A percentile compares a stretch with the other conserved stretches of the same genome.
These are phyloP conservation scores for Lasiodiplodia gonubiensis DNA, from an alignment of 2,329 filamentous ascomycete genomes.

Conservation along the genomic window DNA sequence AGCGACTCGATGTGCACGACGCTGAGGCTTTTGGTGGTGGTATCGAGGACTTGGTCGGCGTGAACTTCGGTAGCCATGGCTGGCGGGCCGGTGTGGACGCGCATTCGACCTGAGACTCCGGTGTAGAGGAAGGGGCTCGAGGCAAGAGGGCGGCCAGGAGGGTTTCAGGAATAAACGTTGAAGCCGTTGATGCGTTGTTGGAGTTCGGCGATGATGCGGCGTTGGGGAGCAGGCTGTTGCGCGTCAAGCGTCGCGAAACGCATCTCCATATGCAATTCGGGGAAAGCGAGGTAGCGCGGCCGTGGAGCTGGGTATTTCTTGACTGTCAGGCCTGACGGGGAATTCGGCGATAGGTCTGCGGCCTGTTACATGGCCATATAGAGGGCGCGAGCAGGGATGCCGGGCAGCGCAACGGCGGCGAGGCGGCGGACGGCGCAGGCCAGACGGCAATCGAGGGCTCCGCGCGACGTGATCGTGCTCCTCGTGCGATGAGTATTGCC, in stretches of 20 bases:
- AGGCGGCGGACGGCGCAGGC: slow-evolving; percentile 1
- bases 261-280: slow-evolving; percentile 27
- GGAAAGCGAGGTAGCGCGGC: slow-evolving; percentile 23
- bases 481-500: slow-evolving; percentile 23
- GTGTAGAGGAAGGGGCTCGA: slow-evolving; percentile 3
- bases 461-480: background rate
- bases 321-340: slow-evolving; percentile 28
- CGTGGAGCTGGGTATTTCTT: slow-evolving; percentile 27
- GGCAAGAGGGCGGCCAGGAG: background rate
- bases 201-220: slow-evolving; percentile 48
- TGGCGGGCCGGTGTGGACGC: slow-evolving; percentile 29
- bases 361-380: slow-evolving; percentile 28
- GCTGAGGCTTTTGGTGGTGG: slow-evolving; percentile 39
- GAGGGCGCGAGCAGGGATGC: slow-evolving; percentile 26
- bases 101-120: slow-evolving; percentile 30
- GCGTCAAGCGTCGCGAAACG: slow-evolving; percentile 23
- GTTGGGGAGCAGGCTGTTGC: slow-evolving; percentile 30
- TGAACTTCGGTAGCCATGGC: slow-evolving; percentile 43
- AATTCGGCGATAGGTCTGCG: slow-evolving; percentile 25
- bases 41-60: slow-evolving; percentile 41
- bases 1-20: slow-evolving; percentile 45
- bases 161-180: slow-evolving; percentile 48
- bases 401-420: slow-evolving; percentile 24
- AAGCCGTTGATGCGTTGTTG: slow-evolving; percentile 50
- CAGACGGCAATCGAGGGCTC: slow-evolving; percentile 15